These are phyloP conservation scores for Vararia minispora DNA, from an alignment of 768 basidiomycete species.

Conservation along the genomic window DNA sequence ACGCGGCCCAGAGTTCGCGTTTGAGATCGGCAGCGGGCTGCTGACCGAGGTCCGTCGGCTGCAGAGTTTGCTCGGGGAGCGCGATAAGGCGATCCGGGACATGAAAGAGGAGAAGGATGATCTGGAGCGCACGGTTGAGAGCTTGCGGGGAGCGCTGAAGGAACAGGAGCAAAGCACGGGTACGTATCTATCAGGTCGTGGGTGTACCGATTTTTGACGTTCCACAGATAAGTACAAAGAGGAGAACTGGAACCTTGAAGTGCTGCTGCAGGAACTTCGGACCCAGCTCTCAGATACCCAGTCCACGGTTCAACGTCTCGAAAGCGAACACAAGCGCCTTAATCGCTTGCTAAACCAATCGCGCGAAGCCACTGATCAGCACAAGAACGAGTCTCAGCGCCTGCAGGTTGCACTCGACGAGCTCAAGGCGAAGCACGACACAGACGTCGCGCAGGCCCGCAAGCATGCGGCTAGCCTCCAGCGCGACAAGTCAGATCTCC, in stretches of 20 bases:
- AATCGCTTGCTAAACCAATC: conserved; percentile 60
- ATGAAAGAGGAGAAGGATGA: conserved; percentile 90
- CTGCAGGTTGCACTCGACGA: conserved; percentile 54
- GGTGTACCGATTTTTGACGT: conserved; percentile 6
- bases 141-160: conserved; percentile 58
- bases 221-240: conserved; percentile 85
- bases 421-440: conserved; percentile 85
- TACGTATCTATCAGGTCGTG: conserved; percentile 23
- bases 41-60: conserved; percentile 86
- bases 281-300: conserved; percentile 58
- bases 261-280: conserved; percentile 79
- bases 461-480: conserved; percentile 80
- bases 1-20: conserved; percentile 73
- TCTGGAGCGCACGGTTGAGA: conserved; percentile 69
- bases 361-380: conserved; percentile 68
- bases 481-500: conserved; percentile 88
- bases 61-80: conserved; percentile 82
- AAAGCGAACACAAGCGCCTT: conserved; percentile 75
- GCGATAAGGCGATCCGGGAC: conserved; percentile 87
- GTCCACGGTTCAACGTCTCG: conserved; percentile 53
- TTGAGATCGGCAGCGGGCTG: conserved; percentile 91
- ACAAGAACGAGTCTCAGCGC: conserved; percentile 80
- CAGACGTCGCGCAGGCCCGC: conserved; percentile 85
- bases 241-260: conserved; percentile 98
- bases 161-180: conserved; percentile 76